Evolutionary conservation across 2,329 filamentous ascomycete genomes (phyloP), one percentile per base, ranked within the genome.

Genomic region (Ophiobolus disseminans): DNA sequence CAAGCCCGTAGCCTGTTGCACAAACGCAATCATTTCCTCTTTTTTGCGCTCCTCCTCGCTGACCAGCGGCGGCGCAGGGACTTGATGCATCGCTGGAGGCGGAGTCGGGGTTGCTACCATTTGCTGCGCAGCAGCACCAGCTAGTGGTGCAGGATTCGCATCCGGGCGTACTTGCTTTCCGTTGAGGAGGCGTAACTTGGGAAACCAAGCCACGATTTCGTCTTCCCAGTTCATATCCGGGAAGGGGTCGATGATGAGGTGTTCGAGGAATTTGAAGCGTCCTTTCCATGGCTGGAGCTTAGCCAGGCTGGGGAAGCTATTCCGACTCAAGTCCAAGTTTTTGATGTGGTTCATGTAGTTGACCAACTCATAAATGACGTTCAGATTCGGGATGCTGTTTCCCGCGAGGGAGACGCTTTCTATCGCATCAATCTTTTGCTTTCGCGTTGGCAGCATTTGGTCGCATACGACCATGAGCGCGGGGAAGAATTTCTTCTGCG

Each of bases 391-490:
- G 36, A 97, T 85, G 51, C 85, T 85, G 73, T 97, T 97, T 69
- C 85, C 84, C 14, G 88, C 86, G 10, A 99, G 82, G 28, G 87
- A 90, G 62, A 97, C 87, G 66, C 90, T 93, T 56, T 87, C 79
- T 39, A 99, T 87, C 4, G 88, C 87, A 37, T 92, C 40, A 88
- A 86, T 51, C 87, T 80, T 10, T 82, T 69, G 2, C 82, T 86
- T 58, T 87, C 86, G 76, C n/a, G n/a, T 23, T 10, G 43, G 43
- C 3, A 96, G 96, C 14, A 88, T 82, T 52, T 84, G 78, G 43
- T 95, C 86, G 69, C 90, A 91, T 37, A 97, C 86, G 50, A 85
- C 86, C 89, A 97, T 96, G 53, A 97, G 80, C 1, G 90, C 93
- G 42, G 89, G 90, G 75, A 97, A 97, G 54, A 96, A 89, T 72